Conservation (phyloP, 2,329 filamentous ascomycete genomes). For the Zymoseptoria passerinii region DNA sequence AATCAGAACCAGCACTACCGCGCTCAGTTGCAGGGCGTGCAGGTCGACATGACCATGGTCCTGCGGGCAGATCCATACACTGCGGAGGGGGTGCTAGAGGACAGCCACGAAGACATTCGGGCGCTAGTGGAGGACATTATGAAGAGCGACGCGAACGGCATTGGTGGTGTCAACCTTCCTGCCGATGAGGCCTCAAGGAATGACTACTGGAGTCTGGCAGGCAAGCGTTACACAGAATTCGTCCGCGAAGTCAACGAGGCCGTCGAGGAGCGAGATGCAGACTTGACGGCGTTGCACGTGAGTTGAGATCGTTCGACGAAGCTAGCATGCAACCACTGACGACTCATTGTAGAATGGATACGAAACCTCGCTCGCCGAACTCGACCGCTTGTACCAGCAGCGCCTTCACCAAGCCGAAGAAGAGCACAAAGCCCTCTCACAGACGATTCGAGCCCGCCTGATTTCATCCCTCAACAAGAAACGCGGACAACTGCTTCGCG, state of each 20-base stretch:
- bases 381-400: slow-evolving; percentile 50
- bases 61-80: slow-evolving; percentile 73
- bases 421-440: slow-evolving; percentile 51
- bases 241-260: slow-evolving; percentile 79
- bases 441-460: slow-evolving; percentile 54
- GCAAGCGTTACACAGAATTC: slow-evolving; percentile 77
- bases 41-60: slow-evolving; percentile 80
- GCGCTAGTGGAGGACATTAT: slow-evolving; percentile 45
- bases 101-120: slow-evolving; percentile 56
- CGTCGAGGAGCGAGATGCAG: slow-evolving; percentile 77
- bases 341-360: slow-evolving; percentile 45
- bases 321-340: not conserved
- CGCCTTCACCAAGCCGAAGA: slow-evolving; percentile 54
- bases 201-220: slow-evolving; percentile 57
- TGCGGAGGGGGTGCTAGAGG: slow-evolving; percentile 57
- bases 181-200: slow-evolving; percentile 52
- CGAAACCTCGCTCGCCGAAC: slow-evolving; percentile 46
- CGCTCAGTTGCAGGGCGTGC: slow-evolving; percentile 83
- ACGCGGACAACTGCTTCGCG: slow-evolving; percentile 49
- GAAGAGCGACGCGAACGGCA: slow-evolving; percentile 14
- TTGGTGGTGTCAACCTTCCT: slow-evolving; percentile 31
- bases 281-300: slow-evolving; percentile 75
- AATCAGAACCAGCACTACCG: slow-evolving; percentile 80
- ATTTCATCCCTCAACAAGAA: slow-evolving; percentile 51
- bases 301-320: slow-evolving; percentile 21